Base-by-base conservation (phyloP, 2,329 filamentous ascomycete species). In the Pseudomassariella vexata region DNA sequence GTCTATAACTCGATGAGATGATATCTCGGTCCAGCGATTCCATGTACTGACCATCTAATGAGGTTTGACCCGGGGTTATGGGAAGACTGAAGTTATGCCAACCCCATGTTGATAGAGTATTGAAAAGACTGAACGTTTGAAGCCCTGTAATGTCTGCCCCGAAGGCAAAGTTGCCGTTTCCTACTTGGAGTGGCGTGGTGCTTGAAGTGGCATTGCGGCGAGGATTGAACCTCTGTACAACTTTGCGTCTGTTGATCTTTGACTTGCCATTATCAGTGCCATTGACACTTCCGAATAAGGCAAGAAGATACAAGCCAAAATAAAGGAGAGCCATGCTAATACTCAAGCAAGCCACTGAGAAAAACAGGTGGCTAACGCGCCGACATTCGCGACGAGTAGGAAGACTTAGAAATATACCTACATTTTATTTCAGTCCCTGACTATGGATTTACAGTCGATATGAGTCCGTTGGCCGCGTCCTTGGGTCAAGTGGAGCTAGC, bases 121-220 rank as follows among this genome's bases (percentile, higher is more conserved):
- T 62, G 38, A 63, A 69, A 2, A 63, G 62, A 17, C 55, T 56
- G 39, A 68, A 68, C 2, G 62, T 65, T 40, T 66, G 62, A 30
- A 69, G 47, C 6, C 66, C 65, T 1, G 65, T 69, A 4, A 66
- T 50, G 40, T 69, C 65, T 9, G 59, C 63, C 5, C 60, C 61
- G 34, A 68, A 68, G 4, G 65, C 65, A 38, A 68, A 66, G 45
- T 69, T 66, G 11, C 66, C 65, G 40, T 68, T 68, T 19, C 64
- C 66, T 3, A 69, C 64, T 39, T 68, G 65, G 22, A 77, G 51
- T 0, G 72, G 72, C 8, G 72, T 76, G 14, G 63, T 64, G 11
- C 52, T 43, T 3, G 68, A 68, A 36, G 62, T 69, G 24, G 55
- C 57, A 50, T 62, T 70, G 12, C 69, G 64, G 27, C 46, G 55